phyloP scores from a whole-genome alignment of 2,329 filamentous ascomycete species.

The Aspergillus quadricinctus region DNA sequence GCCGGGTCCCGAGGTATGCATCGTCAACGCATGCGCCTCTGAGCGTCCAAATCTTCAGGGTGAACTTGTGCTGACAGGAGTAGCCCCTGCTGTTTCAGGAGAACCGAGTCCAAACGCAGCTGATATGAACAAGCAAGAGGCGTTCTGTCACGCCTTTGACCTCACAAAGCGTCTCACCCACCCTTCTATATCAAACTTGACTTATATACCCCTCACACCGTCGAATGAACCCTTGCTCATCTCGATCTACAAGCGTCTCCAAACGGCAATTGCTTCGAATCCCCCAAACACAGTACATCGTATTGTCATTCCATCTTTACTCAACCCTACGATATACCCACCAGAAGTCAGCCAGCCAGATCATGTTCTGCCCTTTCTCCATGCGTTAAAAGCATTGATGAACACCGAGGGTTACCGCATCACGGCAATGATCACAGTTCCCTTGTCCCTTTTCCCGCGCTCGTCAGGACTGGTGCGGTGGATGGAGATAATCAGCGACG shows the following conservation, averaged over 20 bases:
- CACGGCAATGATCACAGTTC: conserved; percentile 71
- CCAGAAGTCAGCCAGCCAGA: conserved; percentile 64
- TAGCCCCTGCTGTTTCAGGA: conserved; percentile 24
- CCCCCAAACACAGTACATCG: conserved; percentile 66
- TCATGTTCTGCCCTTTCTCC: conserved; percentile 74
- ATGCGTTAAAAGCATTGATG: conserved; percentile 70
- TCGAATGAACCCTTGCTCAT: conserved; percentile 54
- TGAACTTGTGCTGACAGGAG: conserved; percentile 13
- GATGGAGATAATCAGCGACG: conserved; percentile 81
- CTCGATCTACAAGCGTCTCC: conserved; percentile 58
- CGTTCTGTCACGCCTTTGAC: conserved; percentile 72
- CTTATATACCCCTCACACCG: conserved; percentile 47
- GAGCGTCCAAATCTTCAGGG: not conserved
- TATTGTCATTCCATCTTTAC: conserved; percentile 75
- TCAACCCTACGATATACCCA: conserved; percentile 82
- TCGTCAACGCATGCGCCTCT: not conserved
- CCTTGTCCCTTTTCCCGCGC: conserved; percentile 74
- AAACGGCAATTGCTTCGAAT: conserved; percentile 53
- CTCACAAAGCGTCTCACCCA: conserved; percentile 61
- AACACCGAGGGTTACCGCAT: conserved; percentile 61
- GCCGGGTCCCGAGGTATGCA: conserved; percentile 58
- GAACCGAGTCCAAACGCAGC: conserved; percentile 43
- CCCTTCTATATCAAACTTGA: conserved; percentile 49
- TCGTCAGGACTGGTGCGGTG: conserved; percentile 72
- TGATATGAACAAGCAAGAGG: conserved; percentile 22